These are phyloP conservation scores for Flammula alnicola DNA, from an alignment of 1,284 basidiomycete genomes.

Conservation along the genomic window DNA sequence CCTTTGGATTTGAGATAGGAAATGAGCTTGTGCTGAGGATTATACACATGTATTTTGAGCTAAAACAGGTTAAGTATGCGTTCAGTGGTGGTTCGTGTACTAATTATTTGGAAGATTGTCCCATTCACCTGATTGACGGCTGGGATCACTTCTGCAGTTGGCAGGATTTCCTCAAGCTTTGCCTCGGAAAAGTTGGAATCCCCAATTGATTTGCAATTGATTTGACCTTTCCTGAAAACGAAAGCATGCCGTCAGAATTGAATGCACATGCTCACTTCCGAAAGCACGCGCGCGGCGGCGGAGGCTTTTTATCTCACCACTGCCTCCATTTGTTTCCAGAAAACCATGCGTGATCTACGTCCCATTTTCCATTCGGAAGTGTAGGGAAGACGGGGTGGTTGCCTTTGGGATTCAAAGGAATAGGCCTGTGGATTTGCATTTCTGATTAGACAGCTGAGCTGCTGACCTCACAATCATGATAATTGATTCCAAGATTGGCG, in stretches of 20 bases:
- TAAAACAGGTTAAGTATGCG: constrained; percentile 34
- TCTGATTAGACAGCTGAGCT: constrained; percentile 15
- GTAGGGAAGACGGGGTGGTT: constrained; percentile 74
- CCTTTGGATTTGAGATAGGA: constrained; percentile 69
- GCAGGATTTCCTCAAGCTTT: constrained; percentile 66
- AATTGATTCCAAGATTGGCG: constrained; percentile 73
- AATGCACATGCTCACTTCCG: constrained; percentile 1
- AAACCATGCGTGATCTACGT: constrained; percentile 69
- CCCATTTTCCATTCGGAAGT: constrained; percentile 69
- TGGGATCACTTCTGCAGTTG: constrained; percentile 59
- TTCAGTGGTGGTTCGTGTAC: constrained; percentile 17
- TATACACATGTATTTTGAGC: constrained; percentile 80
- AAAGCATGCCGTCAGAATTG: constrained; percentile 3
- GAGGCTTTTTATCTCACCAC: constrained; percentile 47
- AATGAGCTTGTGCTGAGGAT: constrained; percentile 76
- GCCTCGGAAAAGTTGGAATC: constrained; percentile 73
- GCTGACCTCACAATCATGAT: constrained; percentile 73
- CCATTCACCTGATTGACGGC: constrained; percentile 64
- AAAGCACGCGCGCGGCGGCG: constrained; percentile 32
- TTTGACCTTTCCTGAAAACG: constrained; percentile 60
- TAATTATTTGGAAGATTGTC: constrained; percentile 7
- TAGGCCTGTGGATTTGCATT: constrained; percentile 74
- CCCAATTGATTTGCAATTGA: no score
- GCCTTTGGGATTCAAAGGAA: constrained; percentile 75
- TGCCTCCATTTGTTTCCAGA: constrained; percentile 83